Evolutionary conservation across 2,329 filamentous ascomycete genomes (phyloP).

Genomic region (Alternaria hordeiaustralica): DNA sequence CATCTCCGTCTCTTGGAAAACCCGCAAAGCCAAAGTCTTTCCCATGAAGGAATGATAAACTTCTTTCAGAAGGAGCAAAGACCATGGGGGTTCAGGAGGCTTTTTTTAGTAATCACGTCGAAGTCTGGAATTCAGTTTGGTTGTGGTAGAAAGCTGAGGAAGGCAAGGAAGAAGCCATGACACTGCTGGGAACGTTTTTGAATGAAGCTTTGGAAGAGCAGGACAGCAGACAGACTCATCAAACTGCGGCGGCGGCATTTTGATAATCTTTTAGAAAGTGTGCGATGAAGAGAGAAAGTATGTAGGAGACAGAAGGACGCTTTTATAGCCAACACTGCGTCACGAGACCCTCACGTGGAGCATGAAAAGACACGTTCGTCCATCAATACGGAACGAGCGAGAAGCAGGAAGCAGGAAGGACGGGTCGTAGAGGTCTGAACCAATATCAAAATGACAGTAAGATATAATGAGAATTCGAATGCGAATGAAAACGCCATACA

Average conservation of each 20-base stretch:
- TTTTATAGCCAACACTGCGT: neutral
- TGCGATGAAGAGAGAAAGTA: neutral
- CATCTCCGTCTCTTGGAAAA: no score
- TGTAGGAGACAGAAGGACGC: neutral
- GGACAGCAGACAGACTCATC: neutral
- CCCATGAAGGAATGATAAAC: no score
- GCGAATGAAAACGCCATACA: neutral
- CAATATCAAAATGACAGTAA: neutral
- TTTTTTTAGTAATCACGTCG: no score
- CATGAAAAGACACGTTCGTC: fast-evolving
- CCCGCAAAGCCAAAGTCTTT: no score
- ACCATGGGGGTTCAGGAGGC: no score
- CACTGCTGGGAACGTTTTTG: no score
- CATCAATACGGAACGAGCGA: fast-evolving
- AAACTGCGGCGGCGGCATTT: neutral
- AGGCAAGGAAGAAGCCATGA: neutral
- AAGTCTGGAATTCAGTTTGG: no score
- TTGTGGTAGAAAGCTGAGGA: no score
- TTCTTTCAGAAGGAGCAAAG: no score
- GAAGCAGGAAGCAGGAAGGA: neutral
- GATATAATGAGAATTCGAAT: neutral
- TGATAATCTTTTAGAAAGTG: neutral
- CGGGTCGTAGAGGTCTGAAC: neutral
- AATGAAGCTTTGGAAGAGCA: neutral
- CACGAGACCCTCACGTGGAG: neutral